A percentile compares a stretch with the other conserved stretches of the same genome.
These are phyloP conservation scores for Raffaelea arxii DNA, from an alignment of 2,329 filamentous ascomycete genomes.

Conservation along the genomic window DNA sequence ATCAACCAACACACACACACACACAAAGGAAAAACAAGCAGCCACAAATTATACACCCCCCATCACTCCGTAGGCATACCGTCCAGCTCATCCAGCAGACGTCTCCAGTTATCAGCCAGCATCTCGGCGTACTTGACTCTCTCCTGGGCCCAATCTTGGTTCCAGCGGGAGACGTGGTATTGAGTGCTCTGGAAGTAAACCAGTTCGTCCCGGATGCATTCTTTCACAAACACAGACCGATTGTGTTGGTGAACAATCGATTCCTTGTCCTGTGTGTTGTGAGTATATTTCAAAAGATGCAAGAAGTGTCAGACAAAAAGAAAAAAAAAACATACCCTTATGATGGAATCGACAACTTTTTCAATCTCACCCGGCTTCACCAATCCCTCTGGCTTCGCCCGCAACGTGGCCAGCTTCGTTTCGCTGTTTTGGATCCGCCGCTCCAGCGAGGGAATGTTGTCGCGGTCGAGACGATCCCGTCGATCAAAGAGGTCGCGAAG, in stretches of 20 bases:
- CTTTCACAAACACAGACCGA: conserved; percentile 85
- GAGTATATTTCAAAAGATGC: too few species aligned
- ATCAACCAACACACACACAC: neutral
- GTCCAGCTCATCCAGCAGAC: conserved; percentile 79
- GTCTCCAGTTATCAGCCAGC: conserved; percentile 89
- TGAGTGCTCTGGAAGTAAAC: conserved; percentile 79
- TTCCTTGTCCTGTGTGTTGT: conserved; percentile 77
- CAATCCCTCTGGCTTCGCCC: conserved; percentile 62
- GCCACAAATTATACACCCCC: neutral
- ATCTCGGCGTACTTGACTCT: conserved; percentile 95
- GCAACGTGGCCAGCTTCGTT: conserved; percentile 65
- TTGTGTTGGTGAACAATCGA: conserved; percentile 93
- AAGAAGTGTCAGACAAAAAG: neutral
- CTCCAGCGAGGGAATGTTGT: conserved; percentile 86
- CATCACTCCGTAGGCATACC: conserved; percentile 69
- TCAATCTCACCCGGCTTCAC: conserved; percentile 86
- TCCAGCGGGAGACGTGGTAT: conserved; percentile 78
- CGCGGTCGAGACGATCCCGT: conserved; percentile 72
- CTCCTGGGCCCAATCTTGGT: conserved; percentile 97
- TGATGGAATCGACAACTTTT: conserved; percentile 81
- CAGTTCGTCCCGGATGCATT: conserved; percentile 87
- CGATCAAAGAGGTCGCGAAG: conserved; percentile 90
- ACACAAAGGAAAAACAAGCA: conserved; percentile 20
- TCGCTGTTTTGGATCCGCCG: conserved; percentile 77
- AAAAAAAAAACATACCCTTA: conserved; percentile 53